Evolutionary conservation across 306 rosid genomes (phyloP).

Genomic region (Sindora glabra): DNA sequence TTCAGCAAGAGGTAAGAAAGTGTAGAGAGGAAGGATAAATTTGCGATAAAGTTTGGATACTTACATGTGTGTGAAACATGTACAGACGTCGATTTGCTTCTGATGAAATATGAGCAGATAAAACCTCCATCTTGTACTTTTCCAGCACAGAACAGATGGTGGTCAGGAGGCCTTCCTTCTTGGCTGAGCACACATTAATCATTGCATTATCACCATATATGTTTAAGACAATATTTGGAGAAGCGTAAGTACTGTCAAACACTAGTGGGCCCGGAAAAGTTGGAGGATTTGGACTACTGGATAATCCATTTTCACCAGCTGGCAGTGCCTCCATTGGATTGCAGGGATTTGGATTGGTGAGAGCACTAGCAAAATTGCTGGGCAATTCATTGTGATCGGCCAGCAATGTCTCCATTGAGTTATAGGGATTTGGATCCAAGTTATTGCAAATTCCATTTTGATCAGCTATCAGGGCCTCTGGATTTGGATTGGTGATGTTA

Average conservation of each 20-base stretch:
- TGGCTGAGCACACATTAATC: slow-evolving; percentile 26
- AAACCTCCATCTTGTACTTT: slow-evolving; percentile 26
- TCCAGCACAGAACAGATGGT: slow-evolving; percentile 31
- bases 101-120: slow-evolving; percentile 30
- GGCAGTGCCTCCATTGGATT: too few relatives aligned
- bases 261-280: not conserved
- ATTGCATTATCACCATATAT: slow-evolving; percentile 38
- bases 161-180: slow-evolving; percentile 28
- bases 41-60: not conserved
- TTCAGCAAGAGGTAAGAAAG: not conserved
- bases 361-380: not conserved
- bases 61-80: slow-evolving; percentile 47
- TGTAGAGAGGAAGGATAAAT: too few relatives aligned
- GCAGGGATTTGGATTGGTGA: not conserved
- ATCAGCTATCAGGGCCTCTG: too few relatives aligned
- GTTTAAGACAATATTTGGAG: slow-evolving; percentile 35
- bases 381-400: slow-evolving; percentile 24
- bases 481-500: too few relatives aligned
- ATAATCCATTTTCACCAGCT: too few relatives aligned
- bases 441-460: too few relatives aligned
- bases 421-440: not conserved
- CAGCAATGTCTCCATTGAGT: slow-evolving; percentile 25
- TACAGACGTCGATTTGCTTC: slow-evolving; percentile 12
- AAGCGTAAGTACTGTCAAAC: slow-evolving; percentile 29
- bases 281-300: not conserved